Base-by-base conservation (phyloP, 768 basidiomycete genomes). In the Boletus sensibilis region DNA sequence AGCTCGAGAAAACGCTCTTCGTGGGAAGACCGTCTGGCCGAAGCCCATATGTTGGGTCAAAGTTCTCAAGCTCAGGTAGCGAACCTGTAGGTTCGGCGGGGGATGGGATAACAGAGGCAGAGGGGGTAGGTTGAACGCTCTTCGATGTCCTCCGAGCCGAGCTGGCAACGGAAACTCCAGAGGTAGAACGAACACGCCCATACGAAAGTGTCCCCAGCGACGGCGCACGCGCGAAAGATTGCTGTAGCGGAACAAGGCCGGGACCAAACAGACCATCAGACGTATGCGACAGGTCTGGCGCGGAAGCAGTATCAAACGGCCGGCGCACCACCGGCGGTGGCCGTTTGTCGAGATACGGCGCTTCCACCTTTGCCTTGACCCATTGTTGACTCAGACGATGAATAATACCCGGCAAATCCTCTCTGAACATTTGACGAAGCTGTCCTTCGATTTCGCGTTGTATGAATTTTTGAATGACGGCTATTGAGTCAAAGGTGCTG, bases 371-470 rank as follows among this genome's bases (percentile, higher is more conserved):
- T 21, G 91, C 89, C 66, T 88, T 91, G 40, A 98, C 85, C 96
- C 96, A 98, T 66, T 92, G 88, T 69, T 98, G 96, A 72, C 90
- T 92, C 45, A 99, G 83, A 34, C 92, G 82, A 70, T 99, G 97
- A 41, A 99, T 98, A 61, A 99, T 98, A 6, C 92, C 88, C 1
- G 97, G 97, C 5, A 99, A 74, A 71, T 98, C 97, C 71, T 97
- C 94, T 57, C 94, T 81, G 72, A 98, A 99, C 94, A 98, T 96
- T 72, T 98, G 97, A 40, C 97, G 82, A 31, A 99, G 78, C 71
- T 98, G 96, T 0, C 88, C 92, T 72, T 99, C 97, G 53, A 99
- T 98, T 75, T 98, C 96, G 55, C 87, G 84, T 71, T 98, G 97
- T 57, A 99, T 94, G 72, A 95, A 98, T 54, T 94, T 94, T 69